A percentile compares a stretch with the other conserved stretches of the same genome.
These are phyloP conservation scores for Fusarium cicatricum DNA, from an alignment of 2,329 filamentous ascomycete genomes.

Conservation along the genomic window DNA sequence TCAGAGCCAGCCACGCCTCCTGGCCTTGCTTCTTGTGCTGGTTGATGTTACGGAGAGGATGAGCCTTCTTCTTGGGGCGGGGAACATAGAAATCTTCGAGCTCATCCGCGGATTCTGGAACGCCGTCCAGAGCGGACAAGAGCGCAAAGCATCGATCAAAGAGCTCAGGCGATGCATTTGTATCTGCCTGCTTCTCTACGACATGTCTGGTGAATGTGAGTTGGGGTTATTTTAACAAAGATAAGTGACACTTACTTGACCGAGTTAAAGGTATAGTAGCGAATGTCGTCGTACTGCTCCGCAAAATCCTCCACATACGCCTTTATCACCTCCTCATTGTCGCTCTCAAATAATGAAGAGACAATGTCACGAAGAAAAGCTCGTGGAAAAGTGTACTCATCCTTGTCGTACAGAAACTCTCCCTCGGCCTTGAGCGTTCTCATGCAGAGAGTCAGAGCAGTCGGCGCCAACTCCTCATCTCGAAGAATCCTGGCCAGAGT, in stretches of 20 bases:
- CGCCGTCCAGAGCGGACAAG: slow-evolving; percentile 72
- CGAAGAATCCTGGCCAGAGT: slow-evolving; percentile 68
- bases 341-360: slow-evolving; percentile 64
- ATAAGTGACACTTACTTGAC: slow-evolving; percentile 67
- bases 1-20: slow-evolving; percentile 83
- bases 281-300: slow-evolving; percentile 82
- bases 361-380: slow-evolving; percentile 73
- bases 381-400: slow-evolving; percentile 74
- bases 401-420: slow-evolving; percentile 65
- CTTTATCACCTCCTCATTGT: slow-evolving; percentile 66
- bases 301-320: slow-evolving; percentile 83
- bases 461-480: slow-evolving; percentile 70
- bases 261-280: slow-evolving; percentile 81
- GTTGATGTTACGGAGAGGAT: slow-evolving; percentile 69
- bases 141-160: slow-evolving; percentile 69
- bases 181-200: slow-evolving; percentile 37
- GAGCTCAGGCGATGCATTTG: slow-evolving; percentile 39
- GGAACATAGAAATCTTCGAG: slow-evolving; percentile 74
- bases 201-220: slow-evolving; percentile 35
- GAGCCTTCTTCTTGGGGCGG: slow-evolving; percentile 71
- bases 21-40: slow-evolving; percentile 84
- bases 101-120: slow-evolving; percentile 72
- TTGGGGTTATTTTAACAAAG: background rate
- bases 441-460: slow-evolving; percentile 82
- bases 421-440: slow-evolving; percentile 83